Evolutionary conservation across 345 rosid species (phyloP).

Genomic region (Turritis glabra): DNA sequence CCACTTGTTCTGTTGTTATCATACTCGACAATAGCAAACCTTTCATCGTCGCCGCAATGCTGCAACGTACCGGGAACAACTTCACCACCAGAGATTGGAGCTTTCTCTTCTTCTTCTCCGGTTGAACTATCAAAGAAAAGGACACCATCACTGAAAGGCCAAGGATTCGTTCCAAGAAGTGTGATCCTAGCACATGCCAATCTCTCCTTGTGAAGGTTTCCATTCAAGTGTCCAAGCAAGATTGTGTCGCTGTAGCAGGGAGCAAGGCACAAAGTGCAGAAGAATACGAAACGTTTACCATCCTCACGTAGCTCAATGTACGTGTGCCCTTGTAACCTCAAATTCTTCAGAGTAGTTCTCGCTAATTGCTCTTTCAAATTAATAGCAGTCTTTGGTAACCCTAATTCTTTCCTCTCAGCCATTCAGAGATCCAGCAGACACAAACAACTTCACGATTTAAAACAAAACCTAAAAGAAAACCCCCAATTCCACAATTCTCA

Average conservation of each 20-base stretch:
- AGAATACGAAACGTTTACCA: constrained; percentile 72
- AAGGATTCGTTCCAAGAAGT: constrained; percentile 68
- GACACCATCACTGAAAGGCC: constrained; percentile 93
- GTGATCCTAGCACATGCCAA: constrained; percentile 70
- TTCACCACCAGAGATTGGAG: constrained; percentile 25
- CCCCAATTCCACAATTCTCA: constrained; percentile 11
- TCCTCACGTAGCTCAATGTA: constrained; percentile 83
- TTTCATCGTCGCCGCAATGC: constrained; percentile 33
- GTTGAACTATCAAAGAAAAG: constrained; percentile 64
- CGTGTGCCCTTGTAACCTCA: constrained; percentile 70
- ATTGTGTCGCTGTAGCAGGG: constrained; percentile 78
- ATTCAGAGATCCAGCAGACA: constrained; percentile 39
- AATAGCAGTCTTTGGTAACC: constrained; percentile 47
- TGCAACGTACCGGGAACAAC: constrained; percentile 34
- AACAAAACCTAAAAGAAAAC: neutral
- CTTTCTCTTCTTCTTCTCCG: constrained; percentile 41
- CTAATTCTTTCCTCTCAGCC: constrained; percentile 63
- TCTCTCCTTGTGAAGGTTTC: constrained; percentile 74
- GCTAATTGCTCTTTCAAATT: constrained; percentile 71
- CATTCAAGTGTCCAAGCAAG: constrained; percentile 76
- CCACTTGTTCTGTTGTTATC: constrained; percentile 31
- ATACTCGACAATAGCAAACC: constrained; percentile 60
- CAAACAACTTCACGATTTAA: constrained; percentile 17
- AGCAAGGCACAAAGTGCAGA: constrained; percentile 84
- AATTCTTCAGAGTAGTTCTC: constrained; percentile 59